A percentile compares a stretch with the other conserved stretches of the same genome.
Conservation (phyloP, 1,284 basidiomycete species). For the Melampsora abietis-canadensis region DNA sequence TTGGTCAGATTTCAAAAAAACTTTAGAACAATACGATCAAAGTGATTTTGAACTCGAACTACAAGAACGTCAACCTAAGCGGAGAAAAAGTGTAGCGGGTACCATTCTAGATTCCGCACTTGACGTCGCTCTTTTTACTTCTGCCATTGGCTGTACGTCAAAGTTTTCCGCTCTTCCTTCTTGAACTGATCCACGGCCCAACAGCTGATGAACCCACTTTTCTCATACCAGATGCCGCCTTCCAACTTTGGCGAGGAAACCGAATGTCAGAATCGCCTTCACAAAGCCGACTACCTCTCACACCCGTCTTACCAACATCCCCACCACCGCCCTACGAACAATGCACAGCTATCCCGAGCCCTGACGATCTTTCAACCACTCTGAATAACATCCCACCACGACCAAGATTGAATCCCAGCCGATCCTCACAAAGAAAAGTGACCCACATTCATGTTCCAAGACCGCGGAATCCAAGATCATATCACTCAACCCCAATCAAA, state of each 20-base stretch:
- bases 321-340: slow-evolving; percentile 36
- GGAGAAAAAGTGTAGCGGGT: slow-evolving; percentile 32
- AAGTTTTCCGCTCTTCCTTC: neutral
- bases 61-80: slow-evolving; percentile 11
- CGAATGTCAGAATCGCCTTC: slow-evolving; percentile 3
- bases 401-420: neutral
- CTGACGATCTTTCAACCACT: neutral
- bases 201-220: too few species aligned
- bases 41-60: neutral
- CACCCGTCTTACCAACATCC: neutral
- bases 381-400: neutral
- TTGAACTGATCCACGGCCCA: too few species aligned
- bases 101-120: slow-evolving; percentile 28
- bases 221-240: slow-evolving; percentile 21
- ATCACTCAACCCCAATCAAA: neutral
- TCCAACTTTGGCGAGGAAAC: slow-evolving; percentile 39
- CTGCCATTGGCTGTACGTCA: slow-evolving; percentile 35
- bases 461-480: neutral
- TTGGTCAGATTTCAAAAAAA: neutral
- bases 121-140: slow-evolving; percentile 21
- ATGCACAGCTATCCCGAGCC: neutral
- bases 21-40: neutral
- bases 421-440: neutral
- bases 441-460: slow-evolving; percentile 6
- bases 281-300: neutral